Conservation (phyloP, 192 early-diverging fungal species). For the Coemansia sp. region DNA sequence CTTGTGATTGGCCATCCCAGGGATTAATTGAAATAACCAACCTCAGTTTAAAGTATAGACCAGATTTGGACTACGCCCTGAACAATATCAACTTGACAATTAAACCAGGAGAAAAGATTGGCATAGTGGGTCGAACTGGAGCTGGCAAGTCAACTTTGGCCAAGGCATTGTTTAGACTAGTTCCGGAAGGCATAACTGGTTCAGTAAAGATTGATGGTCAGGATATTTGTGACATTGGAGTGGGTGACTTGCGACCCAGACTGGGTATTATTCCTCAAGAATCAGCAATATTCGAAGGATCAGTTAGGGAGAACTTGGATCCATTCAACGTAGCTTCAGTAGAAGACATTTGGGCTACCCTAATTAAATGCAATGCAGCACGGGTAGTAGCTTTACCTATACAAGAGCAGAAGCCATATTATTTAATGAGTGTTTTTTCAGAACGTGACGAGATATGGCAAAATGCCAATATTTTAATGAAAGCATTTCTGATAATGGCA, state of each 20-base stretch:
- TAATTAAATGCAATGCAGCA: constrained; percentile 26
- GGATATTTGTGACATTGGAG: too few species aligned
- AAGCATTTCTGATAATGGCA: neutral
- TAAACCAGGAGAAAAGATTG: constrained; percentile 58
- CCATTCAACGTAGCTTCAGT: constrained; percentile 55
- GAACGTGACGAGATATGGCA: neutral
- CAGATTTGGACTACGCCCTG: constrained; percentile 22
- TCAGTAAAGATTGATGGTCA: constrained; percentile 57
- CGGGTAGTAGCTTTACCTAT: neutral
- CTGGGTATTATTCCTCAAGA: constrained; percentile 67
- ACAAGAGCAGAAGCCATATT: too few species aligned
- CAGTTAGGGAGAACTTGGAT: constrained; percentile 69
- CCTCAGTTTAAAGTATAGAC: constrained; percentile 48
- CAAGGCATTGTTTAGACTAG: constrained; percentile 57
- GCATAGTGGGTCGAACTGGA: constrained; percentile 55
- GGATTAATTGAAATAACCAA: constrained; percentile 44
- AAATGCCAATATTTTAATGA: constrained; percentile 42
- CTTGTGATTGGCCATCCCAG: constrained; percentile 50
- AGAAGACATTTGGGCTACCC: constrained; percentile 60
- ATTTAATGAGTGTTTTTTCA: too few species aligned
- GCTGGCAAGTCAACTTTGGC: constrained; percentile 62
- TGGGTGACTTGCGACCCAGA: constrained; percentile 53
- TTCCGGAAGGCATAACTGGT: constrained; percentile 48
- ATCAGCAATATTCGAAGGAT: constrained; percentile 63
- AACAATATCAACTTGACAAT: constrained; percentile 36